phyloP scores from a whole-genome alignment of 2,329 filamentous ascomycete species.

The Colletotrichum tropicale region DNA sequence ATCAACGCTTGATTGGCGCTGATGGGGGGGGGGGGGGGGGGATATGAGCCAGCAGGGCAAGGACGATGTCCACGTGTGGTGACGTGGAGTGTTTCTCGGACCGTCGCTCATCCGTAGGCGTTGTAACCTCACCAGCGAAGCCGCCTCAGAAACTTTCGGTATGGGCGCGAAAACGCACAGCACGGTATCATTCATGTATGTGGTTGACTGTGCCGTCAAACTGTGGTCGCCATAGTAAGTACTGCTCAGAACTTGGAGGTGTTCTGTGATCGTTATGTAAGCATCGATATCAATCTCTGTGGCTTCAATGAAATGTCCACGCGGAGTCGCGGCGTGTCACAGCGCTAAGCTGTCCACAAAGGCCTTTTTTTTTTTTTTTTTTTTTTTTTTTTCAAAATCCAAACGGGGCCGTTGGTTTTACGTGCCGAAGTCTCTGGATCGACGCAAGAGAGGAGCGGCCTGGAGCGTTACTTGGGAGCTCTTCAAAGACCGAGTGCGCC shows the following conservation, averaged over 20 bases:
- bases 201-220: neutral
- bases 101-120: slow-evolving; percentile 7
- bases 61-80: neutral
- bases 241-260: neutral
- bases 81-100: neutral
- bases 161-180: neutral
- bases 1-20: neutral
- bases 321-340: neutral
- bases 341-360: neutral
- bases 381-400: neutral
- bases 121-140: slow-evolving; percentile 8
- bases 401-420: neutral
- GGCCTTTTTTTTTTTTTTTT: too few species aligned
- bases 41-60: neutral
- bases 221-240: neutral
- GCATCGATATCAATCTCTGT: neutral
- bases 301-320: neutral
- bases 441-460: neutral
- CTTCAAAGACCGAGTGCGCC: neutral
- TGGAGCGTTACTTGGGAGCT: neutral
- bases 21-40: neutral
- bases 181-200: neutral
- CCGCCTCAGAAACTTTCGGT: neutral
- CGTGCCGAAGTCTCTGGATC: neutral
- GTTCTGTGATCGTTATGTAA: neutral